These are phyloP conservation scores for Ophiorrhiza pumila DNA, from an alignment of 257 asterid species.

Conservation along the genomic window DNA sequence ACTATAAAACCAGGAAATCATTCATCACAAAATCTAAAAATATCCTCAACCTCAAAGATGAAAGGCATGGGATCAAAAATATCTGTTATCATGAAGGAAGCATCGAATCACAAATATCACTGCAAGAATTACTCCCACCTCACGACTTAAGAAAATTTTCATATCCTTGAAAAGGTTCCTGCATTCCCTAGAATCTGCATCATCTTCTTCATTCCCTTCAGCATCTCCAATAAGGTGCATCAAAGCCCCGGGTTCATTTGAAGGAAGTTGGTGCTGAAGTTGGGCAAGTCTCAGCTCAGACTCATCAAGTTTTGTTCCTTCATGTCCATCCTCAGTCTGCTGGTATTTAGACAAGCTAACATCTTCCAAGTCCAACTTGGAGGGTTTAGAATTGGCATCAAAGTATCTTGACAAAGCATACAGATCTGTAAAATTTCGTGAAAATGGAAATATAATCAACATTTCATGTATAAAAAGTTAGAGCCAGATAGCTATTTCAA, in stretches of 20 bases:
- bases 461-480: conserved; percentile 1
- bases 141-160: conserved; percentile 86
- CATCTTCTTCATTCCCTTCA: conserved; percentile 60
- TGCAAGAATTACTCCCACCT: conserved; percentile 41
- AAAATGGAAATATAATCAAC: conserved; percentile 5
- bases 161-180: conserved; percentile 63
- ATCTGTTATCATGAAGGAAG: too few species aligned
- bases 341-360: conserved; percentile 35
- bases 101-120: background rate
- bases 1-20: background rate
- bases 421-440: conserved; percentile 59
- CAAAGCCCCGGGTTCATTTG: conserved; percentile 84
- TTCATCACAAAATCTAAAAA: background rate
- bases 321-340: conserved; percentile 30
- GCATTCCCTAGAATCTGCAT: conserved; percentile 67
- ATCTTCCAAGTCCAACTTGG: conserved; percentile 32
- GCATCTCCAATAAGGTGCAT: conserved; percentile 75
- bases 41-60: background rate
- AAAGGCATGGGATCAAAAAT: background rate
- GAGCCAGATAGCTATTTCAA: background rate
- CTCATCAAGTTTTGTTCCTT: conserved; percentile 43
- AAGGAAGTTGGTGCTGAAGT: conserved; percentile 84
- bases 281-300: conserved; percentile 89
- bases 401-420: conserved; percentile 86
- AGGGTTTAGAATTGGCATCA: conserved; percentile 54